Conservation (phyloP, 2,329 filamentous ascomycete species). For the Xylariaceae sp. region DNA sequence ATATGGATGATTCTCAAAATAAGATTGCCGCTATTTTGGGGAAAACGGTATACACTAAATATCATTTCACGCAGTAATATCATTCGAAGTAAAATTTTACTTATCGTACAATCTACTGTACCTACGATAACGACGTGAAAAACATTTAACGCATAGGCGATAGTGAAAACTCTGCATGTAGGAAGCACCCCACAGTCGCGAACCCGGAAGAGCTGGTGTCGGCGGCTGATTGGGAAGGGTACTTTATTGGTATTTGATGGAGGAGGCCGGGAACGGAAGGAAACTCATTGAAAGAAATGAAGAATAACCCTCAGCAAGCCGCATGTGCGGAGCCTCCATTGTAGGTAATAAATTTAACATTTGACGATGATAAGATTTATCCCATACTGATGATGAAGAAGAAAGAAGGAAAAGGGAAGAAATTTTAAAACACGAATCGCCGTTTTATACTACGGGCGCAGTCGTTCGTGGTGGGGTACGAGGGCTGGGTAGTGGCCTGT, state of each 20-base stretch:
- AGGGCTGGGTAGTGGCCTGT: conserved; percentile 1
- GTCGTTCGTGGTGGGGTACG: conserved; percentile 24
- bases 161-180: conserved; percentile 34
- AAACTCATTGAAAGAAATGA: conserved; percentile 40
- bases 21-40: too few species aligned
- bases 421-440: not conserved
- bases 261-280: conserved; percentile 48
- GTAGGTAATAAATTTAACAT: conserved; percentile 41
- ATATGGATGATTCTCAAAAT: too few species aligned
- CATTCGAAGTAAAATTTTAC: too few species aligned
- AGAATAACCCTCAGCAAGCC: conserved; percentile 46
- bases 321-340: conserved; percentile 43
- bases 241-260: conserved; percentile 37
- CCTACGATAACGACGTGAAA: too few species aligned
- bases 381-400: conserved; percentile 46
- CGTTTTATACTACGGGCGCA: conserved; percentile 19
- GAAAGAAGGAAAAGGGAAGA: conserved; percentile 33
- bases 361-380: conserved; percentile 46
- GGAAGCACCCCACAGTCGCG: conserved; percentile 45
- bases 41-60: too few species aligned
- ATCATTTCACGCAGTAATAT: too few species aligned
- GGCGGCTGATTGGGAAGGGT: conserved; percentile 44
- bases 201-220: conserved; percentile 45
- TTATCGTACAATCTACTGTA: too few species aligned
- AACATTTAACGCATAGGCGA: too few species aligned